Evolutionary conservation across 1,284 basidiomycete genomes (phyloP), one percentile per base, ranked within the genome.

Genomic region (Schizopora paradoxa): DNA sequence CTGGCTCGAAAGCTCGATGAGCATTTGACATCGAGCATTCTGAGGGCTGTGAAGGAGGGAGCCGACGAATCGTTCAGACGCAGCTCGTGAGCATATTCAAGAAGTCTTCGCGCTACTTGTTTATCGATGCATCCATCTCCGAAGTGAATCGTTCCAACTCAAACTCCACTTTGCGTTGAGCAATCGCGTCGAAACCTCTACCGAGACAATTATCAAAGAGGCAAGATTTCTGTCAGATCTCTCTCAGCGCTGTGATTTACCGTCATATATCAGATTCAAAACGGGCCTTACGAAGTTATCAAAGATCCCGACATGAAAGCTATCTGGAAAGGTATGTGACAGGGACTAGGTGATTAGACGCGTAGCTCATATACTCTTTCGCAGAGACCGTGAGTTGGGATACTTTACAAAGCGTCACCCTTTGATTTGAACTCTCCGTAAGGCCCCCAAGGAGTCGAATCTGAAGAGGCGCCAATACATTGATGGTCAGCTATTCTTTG

Each of bases 381-480:
- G n/a, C n/a, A n/a, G n/a, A n/a, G n/a, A n/a, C n/a, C n/a, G n/a
- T n/a, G n/a, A n/a, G n/a, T n/a, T n/a, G n/a, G n/a, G n/a, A n/a
- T n/a, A n/a, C n/a, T n/a, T n/a, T n/a, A n/a, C n/a, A n/a, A n/a
- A n/a, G n/a, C n/a, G n/a, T n/a, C n/a, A n/a, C n/a, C n/a, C n/a
- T n/a, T n/a, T n/a, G n/a, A n/a, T n/a, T 28, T 16, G 27, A n/a
- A 19, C n/a, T n/a, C n/a, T n/a, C n/a, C n/a, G 29, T 14, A 44
- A 54, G 52, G 51, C 51, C 25, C 43, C 48, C 16, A 54, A 53
- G 47, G 48, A 51, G 45, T 48, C 53, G 0, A 55, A 50, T 22
- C 44, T 56, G 28, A 55, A 56, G 31, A 42, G 52, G 25, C 54
- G 54, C 21, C 47, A 49, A 14, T 43, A 54, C 39, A 53, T 55